Percentiles rank a stretch among this genome's conserved stretches.
Conservation (phyloP, 257 asterid genomes). For the Avicennia marina region DNA sequence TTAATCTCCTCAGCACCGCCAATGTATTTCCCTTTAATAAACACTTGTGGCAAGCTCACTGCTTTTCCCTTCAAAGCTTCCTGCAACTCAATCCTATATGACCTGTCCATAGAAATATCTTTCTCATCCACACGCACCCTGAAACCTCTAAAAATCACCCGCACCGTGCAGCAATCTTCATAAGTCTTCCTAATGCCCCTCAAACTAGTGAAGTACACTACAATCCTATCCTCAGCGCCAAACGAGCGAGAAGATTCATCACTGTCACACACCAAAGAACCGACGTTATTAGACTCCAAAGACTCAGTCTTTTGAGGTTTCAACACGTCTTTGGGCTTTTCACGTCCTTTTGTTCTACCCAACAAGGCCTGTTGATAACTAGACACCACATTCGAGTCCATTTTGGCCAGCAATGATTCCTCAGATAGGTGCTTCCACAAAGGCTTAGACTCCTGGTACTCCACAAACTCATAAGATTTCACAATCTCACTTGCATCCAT, state of each 20-base stretch:
- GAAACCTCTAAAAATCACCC: conserved; percentile 63
- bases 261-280: conserved; percentile 13
- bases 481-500: conserved; percentile 25
- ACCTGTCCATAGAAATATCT: conserved; percentile 86
- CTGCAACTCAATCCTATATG: conserved; percentile 67
- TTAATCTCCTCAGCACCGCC: conserved; percentile 81
- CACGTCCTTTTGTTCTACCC: conserved; percentile 34
- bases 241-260: conserved; percentile 32
- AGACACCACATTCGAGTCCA: conserved; percentile 37
- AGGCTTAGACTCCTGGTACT: conserved; percentile 42
- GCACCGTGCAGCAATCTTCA: conserved; percentile 70
- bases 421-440: conserved; percentile 54
- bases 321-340: conserved; percentile 18
- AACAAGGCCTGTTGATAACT: conserved; percentile 35
- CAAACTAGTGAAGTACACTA: conserved; percentile 72
- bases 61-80: conserved; percentile 49
- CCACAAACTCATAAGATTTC: conserved; percentile 37
- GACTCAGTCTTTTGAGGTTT: conserved; percentile 11
- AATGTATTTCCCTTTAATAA: conserved; percentile 57
- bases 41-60: conserved; percentile 68
- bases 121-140: conserved; percentile 76
- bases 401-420: conserved; percentile 43
- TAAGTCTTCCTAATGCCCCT: conserved; percentile 84
- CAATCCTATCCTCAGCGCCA: conserved; percentile 48
- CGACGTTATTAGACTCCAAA: conserved; percentile 17